Percentiles rank a stretch among this genome's conserved stretches.
Conservation (phyloP, 805 yeast species). For the Candida argentea region DNA sequence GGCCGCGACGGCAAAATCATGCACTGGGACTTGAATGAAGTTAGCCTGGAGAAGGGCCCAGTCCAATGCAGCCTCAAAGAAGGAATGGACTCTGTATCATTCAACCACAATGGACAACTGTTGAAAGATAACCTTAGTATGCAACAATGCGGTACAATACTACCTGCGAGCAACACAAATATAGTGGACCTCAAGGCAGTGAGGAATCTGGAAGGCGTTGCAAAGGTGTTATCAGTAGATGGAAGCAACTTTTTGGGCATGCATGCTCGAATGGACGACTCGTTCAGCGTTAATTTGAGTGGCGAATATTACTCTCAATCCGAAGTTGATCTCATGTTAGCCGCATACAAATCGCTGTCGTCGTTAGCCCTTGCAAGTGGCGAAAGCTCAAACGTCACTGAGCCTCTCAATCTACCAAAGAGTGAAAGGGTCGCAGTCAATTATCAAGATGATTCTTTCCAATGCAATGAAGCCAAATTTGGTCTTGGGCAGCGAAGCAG, state of each 20-base stretch:
- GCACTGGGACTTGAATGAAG: conserved; percentile 48
- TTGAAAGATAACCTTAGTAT: conserved; percentile 23
- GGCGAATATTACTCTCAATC: conserved; percentile 21
- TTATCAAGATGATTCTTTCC: too few species aligned
- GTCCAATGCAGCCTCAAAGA: conserved; percentile 35
- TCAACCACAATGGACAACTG: conserved; percentile 18
- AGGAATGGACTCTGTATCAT: conserved; percentile 33
- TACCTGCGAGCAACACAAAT: conserved; percentile 48
- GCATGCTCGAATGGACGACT: conserved; percentile 34
- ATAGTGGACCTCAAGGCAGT: conserved; percentile 38
- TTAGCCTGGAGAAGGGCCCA: conserved; percentile 6
- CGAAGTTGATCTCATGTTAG: conserved; percentile 17
- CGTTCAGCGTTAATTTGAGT: conserved; percentile 13
- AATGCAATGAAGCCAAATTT: too few species aligned
- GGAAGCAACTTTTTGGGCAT: conserved; percentile 45
- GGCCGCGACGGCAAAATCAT: conserved; percentile 59
- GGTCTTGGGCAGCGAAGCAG: too few species aligned
- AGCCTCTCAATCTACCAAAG: too few species aligned
- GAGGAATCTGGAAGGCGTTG: conserved; percentile 11
- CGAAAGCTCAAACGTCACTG: too few species aligned
- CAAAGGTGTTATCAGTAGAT: conserved; percentile 43
- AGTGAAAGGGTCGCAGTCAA: too few species aligned
- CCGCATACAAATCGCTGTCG: too few species aligned
- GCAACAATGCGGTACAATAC: conserved; percentile 51
- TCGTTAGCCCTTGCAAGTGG: too few species aligned